Conservation (phyloP, 768 basidiomycete species). For the Strobilomyces echinocephalus region DNA sequence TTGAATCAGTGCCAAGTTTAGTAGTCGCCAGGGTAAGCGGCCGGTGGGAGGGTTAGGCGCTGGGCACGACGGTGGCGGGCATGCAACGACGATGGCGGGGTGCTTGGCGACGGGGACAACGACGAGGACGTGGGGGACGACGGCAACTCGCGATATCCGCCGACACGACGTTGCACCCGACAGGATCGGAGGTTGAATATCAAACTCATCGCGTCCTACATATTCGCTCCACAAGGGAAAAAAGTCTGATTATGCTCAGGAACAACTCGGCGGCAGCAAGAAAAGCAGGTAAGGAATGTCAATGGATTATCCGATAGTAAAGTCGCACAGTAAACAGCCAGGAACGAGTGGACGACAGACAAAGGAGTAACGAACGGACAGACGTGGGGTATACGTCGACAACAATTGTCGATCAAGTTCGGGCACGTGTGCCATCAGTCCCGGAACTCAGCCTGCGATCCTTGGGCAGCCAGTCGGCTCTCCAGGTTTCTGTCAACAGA, state of each 20-base stretch:
- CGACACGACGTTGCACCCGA: conserved; percentile 10
- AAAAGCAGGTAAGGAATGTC: conserved; percentile 33
- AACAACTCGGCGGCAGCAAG: conserved; percentile 24
- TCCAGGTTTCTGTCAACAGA: conserved; percentile 65
- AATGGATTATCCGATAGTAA: conserved; percentile 35
- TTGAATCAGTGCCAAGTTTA: conserved; percentile 16
- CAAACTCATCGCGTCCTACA: neutral
- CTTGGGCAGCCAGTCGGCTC: conserved; percentile 86
- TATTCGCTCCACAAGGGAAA: conserved; percentile 13
- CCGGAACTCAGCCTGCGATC: conserved; percentile 75
- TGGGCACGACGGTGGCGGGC: conserved; percentile 3
- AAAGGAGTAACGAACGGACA: conserved; percentile 34
- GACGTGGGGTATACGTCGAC: conserved; percentile 33
- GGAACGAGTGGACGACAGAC: conserved; percentile 33
- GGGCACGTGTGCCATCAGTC: conserved; percentile 40
- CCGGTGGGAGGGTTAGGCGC: conserved; percentile 7
- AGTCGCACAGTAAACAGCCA: conserved; percentile 32
- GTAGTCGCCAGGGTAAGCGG: conserved; percentile 4
- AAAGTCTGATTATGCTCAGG: conserved; percentile 19
- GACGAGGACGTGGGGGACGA: conserved; percentile 7
- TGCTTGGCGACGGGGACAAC: conserved; percentile 4
- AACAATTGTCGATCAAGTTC: conserved; percentile 20
- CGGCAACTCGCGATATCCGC: conserved; percentile 1
- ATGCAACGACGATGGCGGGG: conserved; percentile 8
- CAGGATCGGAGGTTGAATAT: conserved; percentile 29